Conservation (phyloP, 225 moss, liverwort and hornwort genomes). For the Physcomitrellopsis africana region DNA sequence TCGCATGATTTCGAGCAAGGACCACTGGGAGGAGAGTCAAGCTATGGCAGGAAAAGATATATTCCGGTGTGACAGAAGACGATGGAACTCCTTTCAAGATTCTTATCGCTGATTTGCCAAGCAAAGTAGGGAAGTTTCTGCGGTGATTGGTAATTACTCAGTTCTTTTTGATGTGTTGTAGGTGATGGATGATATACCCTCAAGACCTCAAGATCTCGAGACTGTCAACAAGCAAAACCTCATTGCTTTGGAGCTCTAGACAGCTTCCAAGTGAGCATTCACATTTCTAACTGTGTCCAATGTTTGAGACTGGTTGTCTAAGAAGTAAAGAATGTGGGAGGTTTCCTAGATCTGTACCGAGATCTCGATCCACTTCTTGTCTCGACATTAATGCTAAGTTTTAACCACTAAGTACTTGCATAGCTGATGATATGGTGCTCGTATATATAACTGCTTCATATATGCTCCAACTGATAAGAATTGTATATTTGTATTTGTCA, state of each 20-base stretch:
- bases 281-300: not conserved
- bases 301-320: not conserved
- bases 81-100: constrained; percentile 30
- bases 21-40: constrained; percentile 22
- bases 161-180: not conserved
- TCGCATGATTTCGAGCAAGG: constrained; percentile 27
- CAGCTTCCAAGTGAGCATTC: not conserved
- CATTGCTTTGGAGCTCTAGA: not conserved
- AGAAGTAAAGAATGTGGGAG: not conserved
- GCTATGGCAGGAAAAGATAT: constrained; percentile 10
- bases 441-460: not conserved
- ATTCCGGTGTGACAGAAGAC: constrained; percentile 9
- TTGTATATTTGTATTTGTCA: not conserved
- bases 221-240: not conserved
- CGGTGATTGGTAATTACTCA: not conserved
- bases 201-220: not conserved
- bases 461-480: not conserved
- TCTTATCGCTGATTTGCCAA: constrained; percentile 3
- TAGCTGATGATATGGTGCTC: not conserved
- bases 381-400: not conserved
- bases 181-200: not conserved
- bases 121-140: not conserved
- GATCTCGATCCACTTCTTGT: not conserved
- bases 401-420: not conserved
- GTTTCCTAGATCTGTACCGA: not conserved